These are phyloP conservation scores for Tripterygium wilfordii DNA, from an alignment of 177 flowering plant genomes.

Conservation along the genomic window DNA sequence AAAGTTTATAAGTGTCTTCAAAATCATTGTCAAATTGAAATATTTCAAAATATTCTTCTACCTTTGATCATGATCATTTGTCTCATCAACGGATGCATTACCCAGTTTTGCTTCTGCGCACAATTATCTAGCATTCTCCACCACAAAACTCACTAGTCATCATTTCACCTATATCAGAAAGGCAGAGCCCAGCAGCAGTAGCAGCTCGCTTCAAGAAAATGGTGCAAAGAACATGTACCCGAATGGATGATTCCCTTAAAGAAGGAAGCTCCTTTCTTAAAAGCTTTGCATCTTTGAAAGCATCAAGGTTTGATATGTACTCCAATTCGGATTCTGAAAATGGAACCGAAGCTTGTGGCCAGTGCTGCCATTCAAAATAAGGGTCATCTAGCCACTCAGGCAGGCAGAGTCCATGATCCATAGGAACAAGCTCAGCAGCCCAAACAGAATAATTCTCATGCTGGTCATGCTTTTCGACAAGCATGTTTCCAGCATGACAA, in stretches of 20 bases:
- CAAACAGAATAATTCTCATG: conserved; percentile 25
- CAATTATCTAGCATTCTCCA: conserved; percentile 44
- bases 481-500: conserved; percentile 80
- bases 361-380: conserved; percentile 90
- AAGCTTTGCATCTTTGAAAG: conserved; percentile 57
- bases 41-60: conserved; percentile 14
- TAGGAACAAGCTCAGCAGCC: conserved; percentile 66
- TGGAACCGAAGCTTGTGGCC: conserved; percentile 89
- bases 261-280: conserved; percentile 52
- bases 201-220: conserved; percentile 63
- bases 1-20: conserved; percentile 12
- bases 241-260: conserved; percentile 54
- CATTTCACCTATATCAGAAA: conserved; percentile 75
- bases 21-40: conserved; percentile 39
- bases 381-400: conserved; percentile 88
- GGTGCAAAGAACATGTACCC: conserved; percentile 66
- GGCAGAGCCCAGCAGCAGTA: conserved; percentile 58
- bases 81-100: neutral
- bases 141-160: conserved; percentile 61
- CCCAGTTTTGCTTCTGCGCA: conserved; percentile 31
- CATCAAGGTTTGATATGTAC: conserved; percentile 64
- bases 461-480: conserved; percentile 38
- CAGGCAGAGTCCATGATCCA: conserved; percentile 85
- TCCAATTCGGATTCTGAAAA: conserved; percentile 66
- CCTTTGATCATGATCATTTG: neutral